Conservation (phyloP, 2,329 filamentous ascomycete species). For the Ophiostoma populinum region DNA sequence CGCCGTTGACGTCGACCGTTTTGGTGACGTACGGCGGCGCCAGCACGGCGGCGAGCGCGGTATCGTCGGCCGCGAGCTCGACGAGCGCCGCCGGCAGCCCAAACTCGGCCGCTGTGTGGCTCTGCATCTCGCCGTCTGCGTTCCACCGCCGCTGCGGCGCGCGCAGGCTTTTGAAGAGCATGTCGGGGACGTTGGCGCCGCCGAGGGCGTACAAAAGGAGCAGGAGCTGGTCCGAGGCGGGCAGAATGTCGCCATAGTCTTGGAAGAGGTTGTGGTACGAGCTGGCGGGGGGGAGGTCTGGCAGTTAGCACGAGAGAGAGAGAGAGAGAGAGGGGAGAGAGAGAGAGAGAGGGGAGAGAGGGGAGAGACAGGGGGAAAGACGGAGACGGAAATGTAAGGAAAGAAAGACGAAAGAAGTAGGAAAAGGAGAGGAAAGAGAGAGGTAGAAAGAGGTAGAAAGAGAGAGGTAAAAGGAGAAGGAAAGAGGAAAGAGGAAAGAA, state of each 20-base stretch:
- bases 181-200: constrained; percentile 11
- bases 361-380: too few relatives aligned
- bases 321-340: too few relatives aligned
- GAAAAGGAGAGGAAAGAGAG: too few relatives aligned
- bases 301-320: not conserved
- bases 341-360: too few relatives aligned
- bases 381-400: too few relatives aligned
- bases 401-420: too few relatives aligned
- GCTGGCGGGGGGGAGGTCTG: not conserved
- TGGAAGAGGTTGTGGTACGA: constrained; percentile 12
- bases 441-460: too few relatives aligned
- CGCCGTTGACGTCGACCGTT: not conserved
- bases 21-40: not conserved
- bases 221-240: constrained; percentile 13
- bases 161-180: constrained; percentile 13
- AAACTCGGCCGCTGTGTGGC: constrained; percentile 11
- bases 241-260: constrained; percentile 15
- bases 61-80: not conserved
- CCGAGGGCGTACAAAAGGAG: constrained; percentile 14
- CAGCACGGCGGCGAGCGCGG: not conserved
- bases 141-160: constrained; percentile 14
- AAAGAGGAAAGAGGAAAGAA: too few relatives aligned
- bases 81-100: constrained; percentile 10
- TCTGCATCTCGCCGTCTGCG: constrained; percentile 14
- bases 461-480: too few relatives aligned